A percentile compares a stretch with the other conserved stretches of the same genome.
Conservation (phyloP, 2,329 filamentous ascomycete genomes). For the Cladosporium cucumerinum region DNA sequence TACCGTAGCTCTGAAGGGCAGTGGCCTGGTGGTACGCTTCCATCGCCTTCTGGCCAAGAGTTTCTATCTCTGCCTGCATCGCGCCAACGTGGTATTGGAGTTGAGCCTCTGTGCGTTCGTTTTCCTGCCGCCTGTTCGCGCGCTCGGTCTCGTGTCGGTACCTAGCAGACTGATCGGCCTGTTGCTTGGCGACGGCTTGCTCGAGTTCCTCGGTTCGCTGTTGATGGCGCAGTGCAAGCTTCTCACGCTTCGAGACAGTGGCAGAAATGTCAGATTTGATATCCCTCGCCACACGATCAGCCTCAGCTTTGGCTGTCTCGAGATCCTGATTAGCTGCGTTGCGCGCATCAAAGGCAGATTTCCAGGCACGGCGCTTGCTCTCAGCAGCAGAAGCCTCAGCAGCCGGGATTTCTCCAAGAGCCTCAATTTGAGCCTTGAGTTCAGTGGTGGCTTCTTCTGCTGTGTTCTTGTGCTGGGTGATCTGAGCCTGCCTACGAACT, state of each 20-base stretch:
- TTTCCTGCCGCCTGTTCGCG: conserved; percentile 24
- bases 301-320: conserved; percentile 58
- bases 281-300: conserved; percentile 61
- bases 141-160: conserved; percentile 35
- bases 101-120: conserved; percentile 40
- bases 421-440: conserved; percentile 60
- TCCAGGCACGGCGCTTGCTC: conserved; percentile 55
- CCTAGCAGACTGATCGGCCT: conserved; percentile 41
- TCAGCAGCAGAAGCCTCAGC: conserved; percentile 59
- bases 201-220: conserved; percentile 72
- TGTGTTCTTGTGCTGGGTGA: conserved; percentile 69
- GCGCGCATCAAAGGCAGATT: conserved; percentile 52
- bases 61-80: conserved; percentile 36
- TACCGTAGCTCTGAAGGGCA: conserved; percentile 28
- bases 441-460: conserved; percentile 60
- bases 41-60: conserved; percentile 40
- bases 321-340: conserved; percentile 53
- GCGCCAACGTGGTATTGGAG: conserved; percentile 39
- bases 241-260: conserved; percentile 67
- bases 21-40: conserved; percentile 38
- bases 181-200: conserved; percentile 67
- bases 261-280: conserved; percentile 63
- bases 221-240: conserved; percentile 65
- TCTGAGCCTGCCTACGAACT: conserved; percentile 70
- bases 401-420: conserved; percentile 61